phyloP scores from a whole-genome alignment of 768 basidiomycete genomes.

The Arthromyces matolae region DNA sequence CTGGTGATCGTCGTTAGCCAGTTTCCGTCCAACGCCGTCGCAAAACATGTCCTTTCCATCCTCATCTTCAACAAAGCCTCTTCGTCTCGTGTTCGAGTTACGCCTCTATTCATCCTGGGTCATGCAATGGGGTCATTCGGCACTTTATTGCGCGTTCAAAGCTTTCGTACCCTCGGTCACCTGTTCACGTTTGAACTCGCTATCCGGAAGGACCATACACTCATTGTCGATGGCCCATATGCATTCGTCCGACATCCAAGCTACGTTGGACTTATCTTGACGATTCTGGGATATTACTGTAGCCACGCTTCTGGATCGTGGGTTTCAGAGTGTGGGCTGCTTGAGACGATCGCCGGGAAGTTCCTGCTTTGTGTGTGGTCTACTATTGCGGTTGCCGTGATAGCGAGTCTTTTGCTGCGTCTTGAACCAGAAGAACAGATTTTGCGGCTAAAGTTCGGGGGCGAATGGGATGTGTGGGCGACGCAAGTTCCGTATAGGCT shows the following conservation, averaged over 20 bases:
- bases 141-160: conserved; percentile 28
- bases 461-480: conserved; percentile 26
- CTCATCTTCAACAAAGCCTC: conserved; percentile 15
- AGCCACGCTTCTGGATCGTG: conserved; percentile 29
- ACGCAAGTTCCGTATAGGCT: conserved; percentile 27
- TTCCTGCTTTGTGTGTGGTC: conserved; percentile 23
- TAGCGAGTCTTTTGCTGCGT: conserved; percentile 26
- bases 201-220: conserved; percentile 30
- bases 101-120: conserved; percentile 28
- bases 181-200: conserved; percentile 38
- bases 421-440: conserved; percentile 33
- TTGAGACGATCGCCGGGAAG: conserved; percentile 16
- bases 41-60: conserved; percentile 15
- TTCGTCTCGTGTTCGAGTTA: conserved; percentile 18
- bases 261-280: conserved; percentile 32
- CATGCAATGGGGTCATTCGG: conserved; percentile 27
- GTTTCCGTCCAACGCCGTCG: conserved; percentile 14
- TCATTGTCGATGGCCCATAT: conserved; percentile 35
- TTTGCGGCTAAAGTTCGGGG: conserved; percentile 25
- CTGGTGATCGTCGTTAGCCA: conserved; percentile 24
- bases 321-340: conserved; percentile 29
- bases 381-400: conserved; percentile 20
- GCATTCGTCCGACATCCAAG: conserved; percentile 36
- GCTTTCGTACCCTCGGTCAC: conserved; percentile 33
- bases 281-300: conserved; percentile 24